Conservation (phyloP, 495 filamentous ascomycete species). For the Daldinia decipiens region DNA sequence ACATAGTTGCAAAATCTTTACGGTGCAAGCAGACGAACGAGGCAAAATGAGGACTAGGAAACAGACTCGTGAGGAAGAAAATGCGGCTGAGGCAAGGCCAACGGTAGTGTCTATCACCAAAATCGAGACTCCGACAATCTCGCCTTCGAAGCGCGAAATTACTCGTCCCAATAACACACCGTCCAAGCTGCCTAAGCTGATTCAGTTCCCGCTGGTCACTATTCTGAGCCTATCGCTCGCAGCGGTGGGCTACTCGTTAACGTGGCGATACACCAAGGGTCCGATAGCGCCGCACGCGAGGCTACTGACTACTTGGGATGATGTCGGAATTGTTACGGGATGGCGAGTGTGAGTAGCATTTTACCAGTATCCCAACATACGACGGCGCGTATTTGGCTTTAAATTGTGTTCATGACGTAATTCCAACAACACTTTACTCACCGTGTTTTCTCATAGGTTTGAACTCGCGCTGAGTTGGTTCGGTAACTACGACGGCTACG, state of each 20-base stretch:
- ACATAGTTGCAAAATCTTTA: background rate
- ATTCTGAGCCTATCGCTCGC: constrained; percentile 70
- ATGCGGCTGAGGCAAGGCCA: constrained; percentile 7
- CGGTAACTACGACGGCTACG: constrained; percentile 75
- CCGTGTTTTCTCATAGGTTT: constrained; percentile 53
- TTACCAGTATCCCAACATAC: background rate
- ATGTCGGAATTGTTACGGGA: constrained; percentile 67
- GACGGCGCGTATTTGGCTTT: constrained; percentile 5
- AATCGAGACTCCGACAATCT: constrained; percentile 36
- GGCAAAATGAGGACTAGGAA: constrained; percentile 41
- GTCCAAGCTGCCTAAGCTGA: constrained; percentile 60
- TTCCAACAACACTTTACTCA: constrained; percentile 26
- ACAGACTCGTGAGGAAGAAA: constrained; percentile 40
- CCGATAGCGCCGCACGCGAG: constrained; percentile 72
- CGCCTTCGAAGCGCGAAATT: constrained; percentile 22
- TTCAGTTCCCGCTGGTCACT: constrained; percentile 72
- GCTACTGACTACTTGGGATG: constrained; percentile 66
- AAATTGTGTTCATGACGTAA: constrained; percentile 41
- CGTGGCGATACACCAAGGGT: constrained; percentile 57
- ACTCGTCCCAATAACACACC: constrained; percentile 9
- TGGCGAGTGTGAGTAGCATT: constrained; percentile 68
- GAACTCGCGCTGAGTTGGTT: constrained; percentile 78
- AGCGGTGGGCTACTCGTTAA: constrained; percentile 64
- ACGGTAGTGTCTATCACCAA: constrained; percentile 43
- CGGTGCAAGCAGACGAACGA: background rate